Base-by-base conservation (phyloP, 1,284 basidiomycete species). In the Papiliotrema flavescens region DNA sequence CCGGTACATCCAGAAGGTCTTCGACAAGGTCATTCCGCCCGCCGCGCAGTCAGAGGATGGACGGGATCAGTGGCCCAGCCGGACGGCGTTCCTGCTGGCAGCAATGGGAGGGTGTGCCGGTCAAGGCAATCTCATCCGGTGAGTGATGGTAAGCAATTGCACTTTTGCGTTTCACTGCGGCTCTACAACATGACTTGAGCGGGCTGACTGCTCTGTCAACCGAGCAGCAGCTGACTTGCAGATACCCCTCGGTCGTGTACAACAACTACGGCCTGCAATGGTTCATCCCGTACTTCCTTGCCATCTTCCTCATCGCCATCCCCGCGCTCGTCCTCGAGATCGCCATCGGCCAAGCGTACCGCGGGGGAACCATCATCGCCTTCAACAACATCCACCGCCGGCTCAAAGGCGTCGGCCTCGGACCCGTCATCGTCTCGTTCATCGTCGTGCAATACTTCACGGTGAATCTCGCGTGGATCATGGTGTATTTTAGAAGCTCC, bases 401-500 rank as follows among this genome's bases (percentile, higher is more conserved):
- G 17, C 55, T 63, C 35, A 52, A 51, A 26, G 62, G 62, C n/a
- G 57, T 63, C 11, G 62, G 62, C 20, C 47, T 61, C 37, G 62
- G 62, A 13, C 53, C 59, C 0, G 62, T 61, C 9, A 51, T 63
- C 20, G 52, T 63, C 26, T 53, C 49, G 36, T 63, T 63, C 42
- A 57, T 63, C 54, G 59, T 63, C 48, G 47, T 47, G 15, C 57
- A 55, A 35, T 64, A 64, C 54, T 64, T 64, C 44, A 61, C 60
- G 32, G 62, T 64, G 57, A 64, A 64, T 49, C 57, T 64, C 41
- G 62, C 62, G 15, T 64, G 62, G 62, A 64, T 64, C 47, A 64
- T 64, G 62, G 35, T 49, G 15, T 64, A 64, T 45, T 64, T 64
- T 46, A 47, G 59, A 26, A 54, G 54, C 52, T 56, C 55, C 9